Evolutionary conservation across 2,329 filamentous ascomycete species (phyloP).

Genomic region (Ophiostoma novo-ulmi): DNA sequence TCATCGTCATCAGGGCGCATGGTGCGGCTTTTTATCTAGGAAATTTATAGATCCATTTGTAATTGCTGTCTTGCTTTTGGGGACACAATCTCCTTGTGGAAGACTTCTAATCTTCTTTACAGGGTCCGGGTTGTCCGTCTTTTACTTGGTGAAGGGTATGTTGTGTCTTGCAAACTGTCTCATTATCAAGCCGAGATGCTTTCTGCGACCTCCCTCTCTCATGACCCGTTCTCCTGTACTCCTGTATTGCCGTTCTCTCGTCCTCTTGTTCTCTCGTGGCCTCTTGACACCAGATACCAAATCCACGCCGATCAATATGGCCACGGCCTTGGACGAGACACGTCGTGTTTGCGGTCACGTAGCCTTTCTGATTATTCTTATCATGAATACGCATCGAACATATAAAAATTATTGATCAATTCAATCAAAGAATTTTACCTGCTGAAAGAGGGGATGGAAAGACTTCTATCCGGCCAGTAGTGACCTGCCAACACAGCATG

Average conservation of each 20-base stretch:
- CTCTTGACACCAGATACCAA: background rate
- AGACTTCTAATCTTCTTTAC: background rate
- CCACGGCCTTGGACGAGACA: constrained; percentile 20
- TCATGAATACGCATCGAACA: no score
- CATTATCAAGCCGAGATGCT: background rate
- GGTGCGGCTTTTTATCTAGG: background rate
- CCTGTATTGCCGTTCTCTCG: background rate
- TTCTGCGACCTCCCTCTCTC: no score
- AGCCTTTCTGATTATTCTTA: background rate
- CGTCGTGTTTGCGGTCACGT: background rate
- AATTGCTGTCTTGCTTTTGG: no score
- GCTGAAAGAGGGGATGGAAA: background rate
- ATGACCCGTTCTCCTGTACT: no score
- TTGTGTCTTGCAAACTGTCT: background rate
- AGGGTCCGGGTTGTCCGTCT: background rate
- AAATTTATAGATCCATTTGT: no score
- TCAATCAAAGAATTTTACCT: background rate
- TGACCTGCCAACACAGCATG: constrained; percentile 16
- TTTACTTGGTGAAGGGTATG: no score
- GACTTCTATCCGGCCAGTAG: background rate
- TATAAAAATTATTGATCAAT: background rate
- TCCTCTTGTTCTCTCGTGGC: background rate
- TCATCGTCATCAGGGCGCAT: background rate
- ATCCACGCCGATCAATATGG: background rate
- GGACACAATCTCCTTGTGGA: no score